Base-by-base conservation (phyloP, 164 flowering plant species). In the Stephania japonica region DNA sequence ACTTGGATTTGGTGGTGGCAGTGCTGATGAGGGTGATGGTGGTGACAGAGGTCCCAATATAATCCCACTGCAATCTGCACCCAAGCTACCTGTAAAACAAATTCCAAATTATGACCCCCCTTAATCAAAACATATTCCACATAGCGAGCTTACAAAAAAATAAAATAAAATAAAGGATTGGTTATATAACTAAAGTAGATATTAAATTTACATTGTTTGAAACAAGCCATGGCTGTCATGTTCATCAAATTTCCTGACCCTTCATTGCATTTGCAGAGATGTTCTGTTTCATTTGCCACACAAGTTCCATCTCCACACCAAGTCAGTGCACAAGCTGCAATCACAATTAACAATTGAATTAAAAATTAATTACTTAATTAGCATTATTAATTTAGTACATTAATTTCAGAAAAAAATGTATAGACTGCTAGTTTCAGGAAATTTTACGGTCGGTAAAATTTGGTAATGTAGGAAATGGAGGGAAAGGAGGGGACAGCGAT, bases 251-350 rank as follows among this genome's bases (percentile, higher is more conserved):
- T 86, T 0, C 59, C 70, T 1, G 85, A 74, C 41, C 86, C 85
- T 27, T 76, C 73, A 68, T 79, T 42, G 82, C 89, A 85, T 16
- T 80, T 73, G 79, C 89, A 86, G 42, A 63, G 63, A 68, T 75
- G 23, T n/a, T 65, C 70, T 1, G 73, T 27, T 67, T 80, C 89
- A 25, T 56, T 78, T 0, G 49, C 24, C 11, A 72, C 75, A 62
- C 89, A 86, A 3, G 23, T 76, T 64, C 87, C 89, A 4, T 86
- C 82, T 0, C 85, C 86, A 47, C 87, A 86, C 83, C 81, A 86
- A 26, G 76, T 71, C 1, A 73, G 16, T 0, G 4, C 6, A 74
- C 89, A 86, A 67, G 81, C 89, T 86, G 81, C 41, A 64, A 32
- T 32, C 38, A 32, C 4, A 32, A 32, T 32, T 75, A 47, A 12